phyloP scores from a whole-genome alignment of 768 basidiomycete genomes.

The Thelephora aurantiotincta region DNA sequence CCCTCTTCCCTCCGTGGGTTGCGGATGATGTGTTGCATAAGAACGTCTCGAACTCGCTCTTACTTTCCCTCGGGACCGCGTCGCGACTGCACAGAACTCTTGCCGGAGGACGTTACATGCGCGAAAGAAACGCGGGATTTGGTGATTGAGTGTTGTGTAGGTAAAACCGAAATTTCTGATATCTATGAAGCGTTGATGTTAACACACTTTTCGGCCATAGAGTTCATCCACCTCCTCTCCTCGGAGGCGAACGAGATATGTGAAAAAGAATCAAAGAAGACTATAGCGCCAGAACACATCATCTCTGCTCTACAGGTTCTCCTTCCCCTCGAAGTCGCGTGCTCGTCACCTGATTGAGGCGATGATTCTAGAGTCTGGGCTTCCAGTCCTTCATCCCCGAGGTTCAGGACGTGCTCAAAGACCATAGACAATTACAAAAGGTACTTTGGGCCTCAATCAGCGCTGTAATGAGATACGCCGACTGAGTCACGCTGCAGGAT shows the following conservation, averaged over 20 bases:
- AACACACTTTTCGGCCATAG: slow-evolving; percentile 24
- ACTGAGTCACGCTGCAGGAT: slow-evolving; percentile 33
- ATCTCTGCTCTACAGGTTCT: slow-evolving; percentile 78
- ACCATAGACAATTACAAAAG: slow-evolving; percentile 94
- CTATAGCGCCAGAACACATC: slow-evolving; percentile 96
- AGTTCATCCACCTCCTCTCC: slow-evolving; percentile 96
- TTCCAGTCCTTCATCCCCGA: slow-evolving; percentile 86
- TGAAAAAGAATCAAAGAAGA: slow-evolving; percentile 96
- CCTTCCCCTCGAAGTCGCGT: slow-evolving; percentile 1
- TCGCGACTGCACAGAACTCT: slow-evolving; percentile 47
- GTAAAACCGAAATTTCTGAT: slow-evolving; percentile 39
- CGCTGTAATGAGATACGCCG: slow-evolving; percentile 1
- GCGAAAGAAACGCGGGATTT: slow-evolving; percentile 95
- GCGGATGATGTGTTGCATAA: neutral
- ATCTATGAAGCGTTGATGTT: neutral
- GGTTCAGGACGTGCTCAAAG: slow-evolving; percentile 86
- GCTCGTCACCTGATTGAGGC: too few relatives aligned
- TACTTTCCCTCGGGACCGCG: slow-evolving; percentile 4
- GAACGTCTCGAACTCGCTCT: slow-evolving; percentile 4
- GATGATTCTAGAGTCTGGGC: slow-evolving; percentile 55
- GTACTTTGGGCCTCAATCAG: slow-evolving; percentile 23
- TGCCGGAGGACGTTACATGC: slow-evolving; percentile 78
- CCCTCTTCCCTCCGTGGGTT: neutral
- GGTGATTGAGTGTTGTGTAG: slow-evolving; percentile 98
- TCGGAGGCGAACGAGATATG: slow-evolving; percentile 97